phyloP scores from a whole-genome alignment of 75 land plant genomes.

The Picea sitchensis region DNA sequence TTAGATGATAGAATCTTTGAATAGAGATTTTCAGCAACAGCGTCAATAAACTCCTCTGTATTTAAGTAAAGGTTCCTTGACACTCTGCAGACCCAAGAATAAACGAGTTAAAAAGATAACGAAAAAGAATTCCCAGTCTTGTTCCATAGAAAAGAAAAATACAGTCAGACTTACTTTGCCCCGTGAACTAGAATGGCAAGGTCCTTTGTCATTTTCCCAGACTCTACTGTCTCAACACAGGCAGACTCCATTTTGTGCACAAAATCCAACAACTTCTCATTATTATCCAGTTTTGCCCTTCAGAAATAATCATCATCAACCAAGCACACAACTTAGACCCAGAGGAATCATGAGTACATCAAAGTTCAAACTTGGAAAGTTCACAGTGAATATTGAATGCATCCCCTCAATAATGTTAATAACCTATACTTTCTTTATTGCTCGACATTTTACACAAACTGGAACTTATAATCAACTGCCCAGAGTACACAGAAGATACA shows the following conservation, averaged over 20 bases:
- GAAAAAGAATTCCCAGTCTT: neutral
- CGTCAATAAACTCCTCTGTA: conserved; percentile 75
- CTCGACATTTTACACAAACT: neutral
- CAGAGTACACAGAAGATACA: neutral
- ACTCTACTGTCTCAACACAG: conserved; percentile 75
- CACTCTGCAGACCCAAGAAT: conserved; percentile 9
- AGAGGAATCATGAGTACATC: neutral
- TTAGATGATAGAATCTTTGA: conserved; percentile 20
- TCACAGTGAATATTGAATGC: neutral
- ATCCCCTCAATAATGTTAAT: too few species aligned
- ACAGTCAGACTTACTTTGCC: conserved; percentile 50
- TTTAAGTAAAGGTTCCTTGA: conserved; percentile 44
- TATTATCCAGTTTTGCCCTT: conserved; percentile 69
- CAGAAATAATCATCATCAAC: neutral
- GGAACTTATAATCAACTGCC: conserved; percentile 1
- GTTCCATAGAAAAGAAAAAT: neutral
- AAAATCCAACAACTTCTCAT: conserved; percentile 48
- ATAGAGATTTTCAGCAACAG: conserved; percentile 47
- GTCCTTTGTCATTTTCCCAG: conserved; percentile 93
- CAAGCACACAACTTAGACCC: neutral
- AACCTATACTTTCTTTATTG: neutral
- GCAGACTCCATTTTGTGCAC: conserved; percentile 61
- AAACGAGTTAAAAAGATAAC: neutral
- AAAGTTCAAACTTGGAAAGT: neutral
- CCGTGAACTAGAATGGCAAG: conserved; percentile 78